Evolutionary conservation across 2,329 filamentous ascomycete species (phyloP).

Genomic region (Cadophora gregata): DNA sequence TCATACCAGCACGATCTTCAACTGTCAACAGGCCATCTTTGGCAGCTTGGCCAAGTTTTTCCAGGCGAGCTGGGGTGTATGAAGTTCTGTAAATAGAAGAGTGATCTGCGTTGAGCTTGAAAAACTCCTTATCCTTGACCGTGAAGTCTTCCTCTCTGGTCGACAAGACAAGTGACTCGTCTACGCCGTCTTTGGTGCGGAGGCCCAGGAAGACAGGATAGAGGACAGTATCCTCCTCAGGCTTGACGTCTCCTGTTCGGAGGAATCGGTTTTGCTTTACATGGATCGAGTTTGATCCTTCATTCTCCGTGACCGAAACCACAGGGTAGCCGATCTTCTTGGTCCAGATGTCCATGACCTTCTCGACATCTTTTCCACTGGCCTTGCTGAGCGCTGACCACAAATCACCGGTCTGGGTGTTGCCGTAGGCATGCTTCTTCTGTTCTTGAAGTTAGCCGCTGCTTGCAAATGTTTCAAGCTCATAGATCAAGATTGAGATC

Average conservation of each 20-base stretch:
- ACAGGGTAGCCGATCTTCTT: conserved; percentile 96
- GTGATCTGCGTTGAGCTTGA: conserved; percentile 96
- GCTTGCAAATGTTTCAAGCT: not conserved
- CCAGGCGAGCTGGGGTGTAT: conserved; percentile 81
- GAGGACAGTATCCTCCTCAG: conserved; percentile 86
- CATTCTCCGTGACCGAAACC: conserved; percentile 80
- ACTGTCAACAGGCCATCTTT: conserved; percentile 81
- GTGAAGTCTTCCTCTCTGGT: conserved; percentile 79
- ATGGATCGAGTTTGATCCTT: conserved; percentile 73
- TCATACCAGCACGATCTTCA: conserved; percentile 93
- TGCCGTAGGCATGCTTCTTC: conserved; percentile 95
- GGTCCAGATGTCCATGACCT: conserved; percentile 95
- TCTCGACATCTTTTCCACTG: conserved; percentile 87
- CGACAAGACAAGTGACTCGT: conserved; percentile 74
- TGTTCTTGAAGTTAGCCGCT: not conserved
- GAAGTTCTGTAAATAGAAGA: conserved; percentile 90
- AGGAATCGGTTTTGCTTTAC: conserved; percentile 96
- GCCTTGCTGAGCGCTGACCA: conserved; percentile 88
- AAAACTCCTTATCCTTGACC: conserved; percentile 82
- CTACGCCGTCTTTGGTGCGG: conserved; percentile 80
- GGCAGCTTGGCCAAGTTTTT: conserved; percentile 86
- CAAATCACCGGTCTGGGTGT: conserved; percentile 88
- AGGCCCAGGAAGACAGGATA: conserved; percentile 91
- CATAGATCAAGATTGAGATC: not conserved
- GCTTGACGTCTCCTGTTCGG: conserved; percentile 88